Base-by-base conservation (phyloP, 441 rosid genomes). In the Euphorbia schlechtendalii region DNA sequence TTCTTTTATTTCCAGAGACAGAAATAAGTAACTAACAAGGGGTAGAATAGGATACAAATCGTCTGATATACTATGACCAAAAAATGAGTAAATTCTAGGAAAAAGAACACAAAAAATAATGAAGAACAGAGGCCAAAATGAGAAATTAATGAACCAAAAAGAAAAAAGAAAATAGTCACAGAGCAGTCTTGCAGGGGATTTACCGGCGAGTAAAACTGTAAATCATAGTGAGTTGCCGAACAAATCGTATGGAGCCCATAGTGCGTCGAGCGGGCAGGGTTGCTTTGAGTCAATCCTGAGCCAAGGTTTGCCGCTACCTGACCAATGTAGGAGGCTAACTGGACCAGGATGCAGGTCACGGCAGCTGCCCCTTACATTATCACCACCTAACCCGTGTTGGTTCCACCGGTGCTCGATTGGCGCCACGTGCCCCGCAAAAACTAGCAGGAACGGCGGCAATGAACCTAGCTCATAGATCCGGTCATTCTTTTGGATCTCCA, bases 291-390 rank as follows among this genome's bases (percentile, higher is more conserved):
- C 92, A 8, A 90, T 87, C 76, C 96, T 79, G 41, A 82, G 68
- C 96, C 96, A 90, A 0, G 96, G 96, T 77, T 89, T 89, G 30
- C 96, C 96, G 73, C 92, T 85, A 55, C 96, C 96, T 15, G 96
- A 89, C 96, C 96, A 89, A 76, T 89, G 96, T 15, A 89, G 75
- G 61, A 89, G 78, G 71, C 96, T 90, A 24, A 87, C 90, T 9
- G 95, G 90, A 71, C 96, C 96, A 0, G 96, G 85, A 71, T 90
- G 96, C 54, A 90, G 72, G 79, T 90, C 81, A 38, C 96, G 88
- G 51, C 96, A 90, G 66, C 92, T 90, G 45, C 96, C 96, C 69
- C 75, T 81, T 43, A 90, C 92, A 67, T 90, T 90, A 61, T 90
- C 96, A 3, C 96, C 96, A 25, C 96, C 96, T 28, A 90, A 74